Base-by-base conservation (phyloP, 441 rosid genomes). In the Pelargonium cotyledonis region DNA sequence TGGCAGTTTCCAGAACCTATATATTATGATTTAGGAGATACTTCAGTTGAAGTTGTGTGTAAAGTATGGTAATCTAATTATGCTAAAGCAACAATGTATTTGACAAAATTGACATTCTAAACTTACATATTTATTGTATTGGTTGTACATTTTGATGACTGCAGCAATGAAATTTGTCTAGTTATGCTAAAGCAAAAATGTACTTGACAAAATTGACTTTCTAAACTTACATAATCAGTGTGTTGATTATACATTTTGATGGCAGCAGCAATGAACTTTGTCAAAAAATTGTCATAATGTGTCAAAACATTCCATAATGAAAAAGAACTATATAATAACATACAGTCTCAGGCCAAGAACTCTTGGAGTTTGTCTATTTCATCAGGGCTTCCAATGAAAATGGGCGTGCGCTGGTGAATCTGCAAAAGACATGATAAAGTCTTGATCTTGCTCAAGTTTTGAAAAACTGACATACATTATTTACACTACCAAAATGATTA, bases 321-420 rank as follows among this genome's bases (percentile, higher is more conserved):
- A 53, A 21, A 53, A 53, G 6, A 8, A 53, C 6, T 2, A 14
- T 51, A 51, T 4, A 4, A 53, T 5, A 53, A 53, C 60, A 53
- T n/a, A 53, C 60, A 5, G 60, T 53, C 60, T 85, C 77, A 91
- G 80, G 88, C 94, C 76, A 94, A 82, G 68, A 85, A 91, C 83
- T 94, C 89, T 85, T 94, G 93, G 79, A 91, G 57, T 76, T 94
- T 91, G 80, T 89, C 94, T 31, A 91, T 95, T 80, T 94, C 96
- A 12, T 91, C 96, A 62, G 47, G 70, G 79, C 97, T 94, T 72
- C 97, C 95, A 58, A 94, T 94, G 82, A 87, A 94, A 8, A 93
- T 85, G 0, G 96, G 97, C 65, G 87, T 81, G 63, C 97, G 88
- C 80, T 93, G 96, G 78, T 93, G 97, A 73, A 90, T 83, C 96